Conservation (phyloP, 305 asterid species). For the Fraxinus floribunda region DNA sequence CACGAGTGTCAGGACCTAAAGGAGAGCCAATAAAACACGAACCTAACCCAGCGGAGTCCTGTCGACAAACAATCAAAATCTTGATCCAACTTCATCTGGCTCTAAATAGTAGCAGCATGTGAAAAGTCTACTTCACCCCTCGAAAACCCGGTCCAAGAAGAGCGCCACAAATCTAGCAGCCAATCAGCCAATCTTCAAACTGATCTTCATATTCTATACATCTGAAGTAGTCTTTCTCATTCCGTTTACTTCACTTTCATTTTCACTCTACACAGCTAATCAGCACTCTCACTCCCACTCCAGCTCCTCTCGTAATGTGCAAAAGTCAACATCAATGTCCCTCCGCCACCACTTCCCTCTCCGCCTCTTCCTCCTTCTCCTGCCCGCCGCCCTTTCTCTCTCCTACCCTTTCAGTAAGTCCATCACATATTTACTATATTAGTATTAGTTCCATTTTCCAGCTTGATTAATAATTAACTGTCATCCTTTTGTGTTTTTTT, state of each 20-base stretch:
- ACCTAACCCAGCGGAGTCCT: too few species aligned
- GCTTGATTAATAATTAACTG: neutral
- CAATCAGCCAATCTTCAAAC: neutral
- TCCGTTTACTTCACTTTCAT: slow-evolving; percentile 32
- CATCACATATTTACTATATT: neutral
- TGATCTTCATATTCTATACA: neutral
- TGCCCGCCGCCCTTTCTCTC: slow-evolving; percentile 30
- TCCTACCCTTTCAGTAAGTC: slow-evolving; percentile 57
- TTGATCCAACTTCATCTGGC: neutral
- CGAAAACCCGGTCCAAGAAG: neutral
- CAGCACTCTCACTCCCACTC: slow-evolving; percentile 4
- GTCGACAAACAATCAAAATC: neutral
- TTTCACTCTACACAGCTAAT: slow-evolving; percentile 28
- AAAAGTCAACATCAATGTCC: slow-evolving; percentile 43
- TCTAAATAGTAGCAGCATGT: neutral
- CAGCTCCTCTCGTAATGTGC: slow-evolving; percentile 33
- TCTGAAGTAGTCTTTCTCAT: slow-evolving; percentile 25
- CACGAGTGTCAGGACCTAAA: too few species aligned
- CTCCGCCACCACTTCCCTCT: slow-evolving; percentile 1
- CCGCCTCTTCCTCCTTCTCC: slow-evolving; percentile 24
- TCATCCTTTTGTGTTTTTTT: neutral
- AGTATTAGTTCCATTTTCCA: neutral
- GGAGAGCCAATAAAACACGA: too few species aligned
- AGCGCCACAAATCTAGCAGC: neutral
- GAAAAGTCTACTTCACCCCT: neutral